Evolutionary conservation across 345 rosid species (phyloP).

Genomic region (Noccaea bulbosa): DNA sequence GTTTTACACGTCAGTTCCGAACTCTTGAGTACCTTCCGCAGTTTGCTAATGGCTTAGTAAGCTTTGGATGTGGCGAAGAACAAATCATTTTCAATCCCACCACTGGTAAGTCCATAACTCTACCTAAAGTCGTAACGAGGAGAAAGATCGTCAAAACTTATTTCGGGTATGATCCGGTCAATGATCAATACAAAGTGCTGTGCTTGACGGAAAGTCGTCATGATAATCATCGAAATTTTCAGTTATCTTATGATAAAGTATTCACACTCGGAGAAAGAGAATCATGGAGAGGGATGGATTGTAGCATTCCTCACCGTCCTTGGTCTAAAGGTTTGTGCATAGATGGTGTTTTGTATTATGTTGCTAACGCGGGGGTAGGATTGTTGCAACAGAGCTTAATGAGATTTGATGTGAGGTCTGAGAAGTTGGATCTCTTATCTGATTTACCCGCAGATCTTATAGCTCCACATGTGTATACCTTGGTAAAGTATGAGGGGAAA

Average conservation of each 20-base stretch:
- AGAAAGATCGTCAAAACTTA: neutral
- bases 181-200: neutral
- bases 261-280: neutral
- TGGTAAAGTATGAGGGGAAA: slow-evolving; percentile 3
- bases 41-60: neutral
- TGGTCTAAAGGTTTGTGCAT: neutral
- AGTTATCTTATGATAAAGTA: too few species aligned
- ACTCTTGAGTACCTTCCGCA: too few species aligned
- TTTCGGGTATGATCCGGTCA: neutral
- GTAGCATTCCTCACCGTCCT: neutral
- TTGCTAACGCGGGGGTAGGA: neutral
- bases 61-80: neutral
- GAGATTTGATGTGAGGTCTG: slow-evolving; percentile 5
- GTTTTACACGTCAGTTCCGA: too few species aligned
- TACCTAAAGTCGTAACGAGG: neutral
- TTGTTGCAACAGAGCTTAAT: neutral
- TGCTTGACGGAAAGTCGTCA: too few species aligned
- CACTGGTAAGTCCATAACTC: neutral
- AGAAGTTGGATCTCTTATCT: neutral
- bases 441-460: too few species aligned
- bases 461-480: neutral
- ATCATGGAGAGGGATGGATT: neutral
- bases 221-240: too few species aligned
- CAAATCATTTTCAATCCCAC: neutral
- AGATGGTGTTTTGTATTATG: neutral